These are phyloP conservation scores for Parathielavia appendiculata DNA, from an alignment of 495 filamentous ascomycete genomes.

Conservation along the genomic window DNA sequence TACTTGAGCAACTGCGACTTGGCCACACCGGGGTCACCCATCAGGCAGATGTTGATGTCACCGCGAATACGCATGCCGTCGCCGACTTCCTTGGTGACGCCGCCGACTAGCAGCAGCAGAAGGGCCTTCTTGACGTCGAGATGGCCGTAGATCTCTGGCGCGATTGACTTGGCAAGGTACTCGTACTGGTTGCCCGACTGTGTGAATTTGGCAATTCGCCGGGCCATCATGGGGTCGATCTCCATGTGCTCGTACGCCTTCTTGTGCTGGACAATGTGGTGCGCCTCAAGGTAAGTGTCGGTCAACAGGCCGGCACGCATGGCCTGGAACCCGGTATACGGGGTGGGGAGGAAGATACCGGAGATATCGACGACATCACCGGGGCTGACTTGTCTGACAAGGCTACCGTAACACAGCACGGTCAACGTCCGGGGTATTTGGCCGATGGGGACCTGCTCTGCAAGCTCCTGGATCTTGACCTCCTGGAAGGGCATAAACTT, in stretches of 20 bases:
- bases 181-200: slow-evolving; percentile 90
- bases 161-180: slow-evolving; percentile 88
- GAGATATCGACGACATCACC: slow-evolving; percentile 91
- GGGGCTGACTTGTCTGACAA: slow-evolving; percentile 81
- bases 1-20: slow-evolving; percentile 98
- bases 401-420: slow-evolving; percentile 78
- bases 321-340: slow-evolving; percentile 95
- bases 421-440: slow-evolving; percentile 92
- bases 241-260: slow-evolving; percentile 87
- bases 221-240: slow-evolving; percentile 66
- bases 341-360: slow-evolving; percentile 93
- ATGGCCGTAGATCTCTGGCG: slow-evolving; percentile 95
- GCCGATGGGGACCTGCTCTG: slow-evolving; percentile 94
- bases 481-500: slow-evolving; percentile 98
- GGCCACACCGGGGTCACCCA: slow-evolving; percentile 99
- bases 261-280: slow-evolving; percentile 91
- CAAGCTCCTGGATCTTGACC: slow-evolving; percentile 97
- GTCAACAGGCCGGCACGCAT: slow-evolving; percentile 92
- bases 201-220: slow-evolving; percentile 74
- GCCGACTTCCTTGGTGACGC: slow-evolving; percentile 94
- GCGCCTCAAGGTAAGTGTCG: slow-evolving; percentile 94
- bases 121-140: slow-evolving; percentile 97
- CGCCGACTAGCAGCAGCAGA: slow-evolving; percentile 87
- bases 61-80: slow-evolving; percentile 98
- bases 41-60: slow-evolving; percentile 96